Conservation (phyloP, 129 eudicot genomes). For the Arctium lappa region DNA sequence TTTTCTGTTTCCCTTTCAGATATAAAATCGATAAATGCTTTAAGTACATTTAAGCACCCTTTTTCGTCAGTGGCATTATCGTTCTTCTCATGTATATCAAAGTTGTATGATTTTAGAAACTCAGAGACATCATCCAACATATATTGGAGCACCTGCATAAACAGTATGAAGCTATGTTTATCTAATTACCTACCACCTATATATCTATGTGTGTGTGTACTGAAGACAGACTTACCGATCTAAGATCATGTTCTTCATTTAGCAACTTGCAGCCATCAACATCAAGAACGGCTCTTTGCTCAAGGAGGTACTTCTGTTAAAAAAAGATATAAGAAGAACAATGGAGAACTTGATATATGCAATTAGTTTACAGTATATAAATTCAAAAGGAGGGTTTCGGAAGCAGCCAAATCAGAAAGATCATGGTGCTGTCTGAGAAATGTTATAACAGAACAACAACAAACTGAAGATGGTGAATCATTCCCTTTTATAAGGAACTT, state of each 20-base stretch:
- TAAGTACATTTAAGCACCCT: slow-evolving; percentile 64
- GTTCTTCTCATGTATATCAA: slow-evolving; percentile 31
- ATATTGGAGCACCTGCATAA: slow-evolving; percentile 80
- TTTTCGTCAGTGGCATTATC: slow-evolving; percentile 32
- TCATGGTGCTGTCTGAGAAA: not conserved
- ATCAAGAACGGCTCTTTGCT: slow-evolving; percentile 85
- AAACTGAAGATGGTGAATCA: not conserved
- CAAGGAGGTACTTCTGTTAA: slow-evolving; percentile 83
- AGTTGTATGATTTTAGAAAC: slow-evolving; percentile 53
- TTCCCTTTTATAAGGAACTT: not conserved
- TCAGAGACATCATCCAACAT: slow-evolving; percentile 86
- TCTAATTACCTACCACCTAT: not conserved
- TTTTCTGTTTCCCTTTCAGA: slow-evolving; percentile 85
- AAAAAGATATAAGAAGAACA: slow-evolving; percentile 8
- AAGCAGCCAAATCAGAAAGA: not conserved
- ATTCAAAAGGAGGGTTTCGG: not conserved
- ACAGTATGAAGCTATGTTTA: slow-evolving; percentile 1
- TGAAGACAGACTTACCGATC: slow-evolving; percentile 63
- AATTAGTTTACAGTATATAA: not conserved
- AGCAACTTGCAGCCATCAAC: slow-evolving; percentile 84
- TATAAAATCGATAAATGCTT: slow-evolving; percentile 70
- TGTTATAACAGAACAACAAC: not conserved
- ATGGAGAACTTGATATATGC: not conserved
- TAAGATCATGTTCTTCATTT: slow-evolving; percentile 87
- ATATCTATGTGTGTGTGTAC: not conserved